These are phyloP conservation scores for Rubroshorea leprosula DNA, from an alignment of 345 rosid species.

Conservation along the genomic window DNA sequence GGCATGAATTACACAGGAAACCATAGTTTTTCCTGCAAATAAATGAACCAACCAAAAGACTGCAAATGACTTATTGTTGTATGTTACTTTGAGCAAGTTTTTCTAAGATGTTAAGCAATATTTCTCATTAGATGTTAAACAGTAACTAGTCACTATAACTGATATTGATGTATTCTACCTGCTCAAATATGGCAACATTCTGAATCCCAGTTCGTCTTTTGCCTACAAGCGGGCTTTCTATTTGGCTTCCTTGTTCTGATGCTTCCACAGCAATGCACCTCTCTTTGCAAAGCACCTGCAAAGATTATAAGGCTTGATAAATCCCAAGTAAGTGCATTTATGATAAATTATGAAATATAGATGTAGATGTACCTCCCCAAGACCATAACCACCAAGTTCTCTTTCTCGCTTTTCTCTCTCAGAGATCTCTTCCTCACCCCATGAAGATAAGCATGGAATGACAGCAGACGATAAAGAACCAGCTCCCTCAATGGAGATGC, in stretches of 20 bases:
- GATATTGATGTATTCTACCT: conserved; percentile 19
- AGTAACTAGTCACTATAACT: conserved; percentile 15
- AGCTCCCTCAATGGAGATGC: conserved; percentile 32
- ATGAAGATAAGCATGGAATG: conserved; percentile 31
- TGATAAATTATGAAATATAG: not conserved
- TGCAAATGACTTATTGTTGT: too few species aligned
- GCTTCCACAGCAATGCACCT: conserved; percentile 14
- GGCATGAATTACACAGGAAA: too few species aligned
- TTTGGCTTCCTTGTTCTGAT: conserved; percentile 19
- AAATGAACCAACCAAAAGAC: too few species aligned
- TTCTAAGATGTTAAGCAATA: not conserved
- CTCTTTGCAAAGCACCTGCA: conserved; percentile 33
- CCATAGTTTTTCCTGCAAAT: too few species aligned
- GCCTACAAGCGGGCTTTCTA: conserved; percentile 11
- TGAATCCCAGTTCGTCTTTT: conserved; percentile 9
- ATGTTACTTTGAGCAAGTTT: too few species aligned
- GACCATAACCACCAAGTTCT: conserved; percentile 45
- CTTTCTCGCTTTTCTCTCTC: conserved; percentile 43
- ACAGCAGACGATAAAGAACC: conserved; percentile 14
- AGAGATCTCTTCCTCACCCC: conserved; percentile 47
- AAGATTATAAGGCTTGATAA: conserved; percentile 13
- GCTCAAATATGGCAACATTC: conserved; percentile 20
- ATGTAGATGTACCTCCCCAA: conserved; percentile 33
- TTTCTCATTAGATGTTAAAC: not conserved
- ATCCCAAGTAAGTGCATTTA: not conserved